Evolutionary conservation across 2,329 filamentous ascomycete genomes (phyloP).

Genomic region (Hirsutella minnesotensis): DNA sequence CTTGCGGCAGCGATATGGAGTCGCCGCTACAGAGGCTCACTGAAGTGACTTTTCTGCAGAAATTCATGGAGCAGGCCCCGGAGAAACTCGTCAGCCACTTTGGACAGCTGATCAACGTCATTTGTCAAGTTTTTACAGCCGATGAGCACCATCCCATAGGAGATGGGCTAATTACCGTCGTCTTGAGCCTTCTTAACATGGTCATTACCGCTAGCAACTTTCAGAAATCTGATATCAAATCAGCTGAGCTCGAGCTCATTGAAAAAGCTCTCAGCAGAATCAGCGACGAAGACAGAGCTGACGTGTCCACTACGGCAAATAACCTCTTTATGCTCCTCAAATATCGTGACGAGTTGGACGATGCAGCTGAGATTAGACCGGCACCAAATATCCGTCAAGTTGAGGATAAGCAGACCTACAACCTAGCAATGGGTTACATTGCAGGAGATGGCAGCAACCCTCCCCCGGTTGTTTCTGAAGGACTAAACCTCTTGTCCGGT

Average conservation of each 20-base stretch:
- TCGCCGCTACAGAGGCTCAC: slow-evolving; percentile 37
- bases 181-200: slow-evolving; percentile 49
- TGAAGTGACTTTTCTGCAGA: slow-evolving; percentile 51
- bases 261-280: slow-evolving; percentile 36
- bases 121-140: slow-evolving; percentile 44
- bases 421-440: slow-evolving; percentile 52
- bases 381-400: slow-evolving; percentile 34
- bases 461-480: slow-evolving; percentile 54
- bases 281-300: slow-evolving; percentile 21
- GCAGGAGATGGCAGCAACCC: slow-evolving; percentile 45
- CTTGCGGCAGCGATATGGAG: slow-evolving; percentile 17
- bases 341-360: slow-evolving; percentile 42
- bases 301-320: slow-evolving; percentile 39
- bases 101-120: slow-evolving; percentile 51
- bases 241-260: slow-evolving; percentile 29
- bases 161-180: slow-evolving; percentile 38
- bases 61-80: slow-evolving; percentile 50
- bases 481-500: slow-evolving; percentile 45
- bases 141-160: slow-evolving; percentile 27
- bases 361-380: slow-evolving; percentile 22
- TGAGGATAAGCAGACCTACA: slow-evolving; percentile 51
- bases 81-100: slow-evolving; percentile 53
- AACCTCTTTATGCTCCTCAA: slow-evolving; percentile 44
- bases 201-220: slow-evolving; percentile 47
- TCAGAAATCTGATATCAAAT: slow-evolving; percentile 32